A percentile compares a stretch with the other conserved stretches of the same genome.
phyloP scores from a whole-genome alignment of 2,329 filamentous ascomycete genomes.

The Clarireedia hainanense region DNA sequence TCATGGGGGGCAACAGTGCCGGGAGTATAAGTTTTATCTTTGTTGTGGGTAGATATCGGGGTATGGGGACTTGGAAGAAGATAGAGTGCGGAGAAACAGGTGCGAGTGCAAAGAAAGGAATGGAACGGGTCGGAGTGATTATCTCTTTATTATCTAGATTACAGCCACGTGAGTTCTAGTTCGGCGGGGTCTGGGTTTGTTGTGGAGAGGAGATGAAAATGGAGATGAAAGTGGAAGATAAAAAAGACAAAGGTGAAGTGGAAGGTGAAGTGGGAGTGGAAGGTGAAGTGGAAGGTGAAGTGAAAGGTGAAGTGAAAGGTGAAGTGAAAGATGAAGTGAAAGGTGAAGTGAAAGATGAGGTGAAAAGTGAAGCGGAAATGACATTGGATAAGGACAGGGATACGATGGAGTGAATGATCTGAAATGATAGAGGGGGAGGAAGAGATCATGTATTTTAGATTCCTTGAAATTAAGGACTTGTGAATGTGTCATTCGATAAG shows the following conservation, averaged over 20 bases:
- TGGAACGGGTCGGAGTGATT: too few species aligned
- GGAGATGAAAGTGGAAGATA: neutral
- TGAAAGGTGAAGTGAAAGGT: neutral
- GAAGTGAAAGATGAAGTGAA: neutral
- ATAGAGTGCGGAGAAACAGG: too few species aligned
- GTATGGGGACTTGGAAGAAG: too few species aligned
- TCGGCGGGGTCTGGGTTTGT: neutral
- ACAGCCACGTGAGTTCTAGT: too few species aligned
- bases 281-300: neutral
- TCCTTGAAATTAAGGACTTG: too few species aligned
- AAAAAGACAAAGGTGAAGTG: neutral
- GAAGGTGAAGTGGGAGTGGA: neutral
- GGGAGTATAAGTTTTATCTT: too few species aligned
- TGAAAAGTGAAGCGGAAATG: too few species aligned
- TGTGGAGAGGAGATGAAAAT: neutral
- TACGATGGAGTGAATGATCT: neutral
- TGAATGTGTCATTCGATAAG: too few species aligned
- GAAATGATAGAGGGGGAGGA: neutral
- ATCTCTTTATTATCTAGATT: too few species aligned
- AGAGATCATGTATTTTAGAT: neutral
- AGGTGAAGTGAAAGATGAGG: neutral
- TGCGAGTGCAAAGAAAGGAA: too few species aligned
- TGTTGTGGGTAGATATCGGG: too few species aligned
- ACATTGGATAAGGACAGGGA: neutral
- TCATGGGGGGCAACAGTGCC: too few species aligned